Conservation (phyloP, 78 protist species). For the Creolimax fragrantissima region DNA sequence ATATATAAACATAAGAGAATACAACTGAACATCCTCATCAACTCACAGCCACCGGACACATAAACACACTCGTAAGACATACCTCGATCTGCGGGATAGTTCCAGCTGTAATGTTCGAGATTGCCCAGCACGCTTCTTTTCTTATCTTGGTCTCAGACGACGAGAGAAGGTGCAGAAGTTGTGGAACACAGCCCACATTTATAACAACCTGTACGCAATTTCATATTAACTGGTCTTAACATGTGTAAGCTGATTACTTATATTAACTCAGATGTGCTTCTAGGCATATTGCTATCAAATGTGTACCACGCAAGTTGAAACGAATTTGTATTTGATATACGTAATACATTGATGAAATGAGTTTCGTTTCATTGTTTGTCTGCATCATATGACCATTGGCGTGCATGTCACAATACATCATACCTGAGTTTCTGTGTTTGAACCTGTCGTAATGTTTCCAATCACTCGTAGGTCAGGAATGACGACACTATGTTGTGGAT, state of each 20-base stretch:
- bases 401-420: too few relatives aligned
- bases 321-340: too few relatives aligned
- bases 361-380: too few relatives aligned
- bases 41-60: too few relatives aligned
- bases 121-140: constrained; percentile 97
- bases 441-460: constrained; percentile 97
- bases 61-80: neutral
- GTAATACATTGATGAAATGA: too few relatives aligned
- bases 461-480: constrained; percentile 88
- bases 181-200: constrained; percentile 27
- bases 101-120: constrained; percentile 95
- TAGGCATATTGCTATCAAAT: too few relatives aligned
- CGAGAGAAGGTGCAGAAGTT: constrained; percentile 7
- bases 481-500: constrained; percentile 36
- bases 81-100: constrained; percentile 51
- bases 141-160: constrained; percentile 48
- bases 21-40: too few relatives aligned
- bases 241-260: too few relatives aligned
- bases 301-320: too few relatives aligned
- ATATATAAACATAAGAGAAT: too few relatives aligned
- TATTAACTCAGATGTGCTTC: too few relatives aligned
- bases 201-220: constrained; percentile 82
- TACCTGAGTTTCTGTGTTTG: constrained; percentile 84
- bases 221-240: neutral
- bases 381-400: too few relatives aligned